Evolutionary conservation across 1,284 basidiomycete genomes (phyloP).

Genomic region (Cutaneotrichosporon dermatis): DNA sequence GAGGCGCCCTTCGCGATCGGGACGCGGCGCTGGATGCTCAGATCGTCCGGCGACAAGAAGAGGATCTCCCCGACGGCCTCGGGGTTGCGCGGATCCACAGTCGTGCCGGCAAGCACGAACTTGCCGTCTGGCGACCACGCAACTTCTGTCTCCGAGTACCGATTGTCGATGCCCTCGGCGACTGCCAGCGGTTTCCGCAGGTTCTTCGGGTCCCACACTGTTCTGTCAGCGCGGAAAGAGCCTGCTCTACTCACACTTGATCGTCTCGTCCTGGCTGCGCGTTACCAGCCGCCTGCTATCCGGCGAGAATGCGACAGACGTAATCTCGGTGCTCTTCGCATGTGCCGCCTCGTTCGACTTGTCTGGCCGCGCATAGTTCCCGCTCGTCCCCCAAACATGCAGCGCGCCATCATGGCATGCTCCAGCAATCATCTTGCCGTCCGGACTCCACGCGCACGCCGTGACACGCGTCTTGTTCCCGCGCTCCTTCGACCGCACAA

Average conservation of each 20-base stretch:
- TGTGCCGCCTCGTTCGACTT: constrained; percentile 82
- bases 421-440: constrained; percentile 78
- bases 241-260: constrained; percentile 68
- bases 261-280: constrained; percentile 85
- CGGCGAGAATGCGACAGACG: constrained; percentile 74
- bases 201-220: constrained; percentile 83
- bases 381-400: constrained; percentile 87
- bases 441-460: constrained; percentile 75
- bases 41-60: constrained; percentile 64
- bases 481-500: constrained; percentile 91
- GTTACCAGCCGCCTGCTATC: constrained; percentile 78
- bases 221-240: constrained; percentile 39
- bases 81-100: constrained; percentile 58
- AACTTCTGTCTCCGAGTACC: constrained; percentile 86
- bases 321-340: constrained; percentile 71
- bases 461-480: constrained; percentile 93
- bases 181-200: constrained; percentile 78
- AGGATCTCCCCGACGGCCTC: constrained; percentile 61
- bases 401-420: constrained; percentile 85
- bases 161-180: constrained; percentile 61
- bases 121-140: constrained; percentile 89
- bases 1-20: constrained; percentile 61
- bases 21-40: constrained; percentile 61
- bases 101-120: constrained; percentile 71
- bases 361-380: constrained; percentile 86